Evolutionary conservation across 371 early-diverging fungal genomes (phyloP), one percentile per base, ranked within the genome.

Genomic region (Rhizopus arrhizus): DNA sequence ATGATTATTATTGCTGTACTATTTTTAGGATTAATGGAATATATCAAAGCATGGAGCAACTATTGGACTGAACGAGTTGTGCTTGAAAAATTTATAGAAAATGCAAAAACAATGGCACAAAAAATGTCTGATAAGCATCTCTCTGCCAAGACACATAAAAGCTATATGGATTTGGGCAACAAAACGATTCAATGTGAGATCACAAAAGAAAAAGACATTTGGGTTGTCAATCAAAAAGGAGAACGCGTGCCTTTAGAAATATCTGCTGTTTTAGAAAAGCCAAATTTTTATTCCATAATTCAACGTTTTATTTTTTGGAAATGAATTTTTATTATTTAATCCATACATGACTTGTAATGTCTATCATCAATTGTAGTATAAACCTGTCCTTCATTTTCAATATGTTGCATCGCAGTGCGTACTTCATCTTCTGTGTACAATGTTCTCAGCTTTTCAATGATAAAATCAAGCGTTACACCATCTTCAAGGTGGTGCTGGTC

Each of bases 281-380:
- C 65, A 5, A 59, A 28, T 43, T 9, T 64, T 9, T 31, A 22
- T 15, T 48, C 48, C 4, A 10, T 43, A 0, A 11, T 43, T 43
- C 11, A 36, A 15, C 43, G 43, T 43, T 43, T 22, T 43, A 43
- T 43, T 43, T 13, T 36, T 36, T 36, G 36, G 11, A 36, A 36
- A 36, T 9, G n/a, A 43, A 43, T 13, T 5, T 13, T n/a, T 43
- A 43, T 22, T 22, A 43, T 13, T 58, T 64, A 59, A 50, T 59
- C 56, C 11, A 56, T 38, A 48, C 58, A 65, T 4, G 80, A 69
- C 65, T 81, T 83, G 57, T 83, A 66, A 59, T 89, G 86, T 22
- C 77, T 65, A 9, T 87, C 85, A 64, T 88, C 88, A 48, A 81
- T 73, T 29, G 89, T 91, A 56, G 62, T 75, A 72, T 88, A 90